Percentiles rank a stretch among this genome's conserved stretches.
Conservation (phyloP, 257 asterid species). For the Solanum medicagineum region DNA sequence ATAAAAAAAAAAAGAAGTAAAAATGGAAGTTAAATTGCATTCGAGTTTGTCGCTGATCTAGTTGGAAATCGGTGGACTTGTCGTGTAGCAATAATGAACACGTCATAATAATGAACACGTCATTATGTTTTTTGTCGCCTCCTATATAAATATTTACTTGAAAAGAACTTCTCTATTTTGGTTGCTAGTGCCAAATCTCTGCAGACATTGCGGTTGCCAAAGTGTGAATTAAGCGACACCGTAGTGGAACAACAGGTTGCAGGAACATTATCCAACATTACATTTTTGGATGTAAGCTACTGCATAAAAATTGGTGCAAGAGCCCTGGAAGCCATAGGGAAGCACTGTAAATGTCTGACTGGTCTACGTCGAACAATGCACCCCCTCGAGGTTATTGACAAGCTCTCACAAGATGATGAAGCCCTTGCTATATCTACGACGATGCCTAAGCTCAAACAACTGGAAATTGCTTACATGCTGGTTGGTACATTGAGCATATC, state of each 20-base stretch:
- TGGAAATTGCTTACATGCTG: slow-evolving; percentile 27
- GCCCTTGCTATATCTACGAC: slow-evolving; percentile 25
- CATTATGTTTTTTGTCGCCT: not conserved
- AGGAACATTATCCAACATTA: slow-evolving; percentile 11
- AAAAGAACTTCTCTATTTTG: not conserved
- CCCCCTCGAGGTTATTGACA: slow-evolving; percentile 15
- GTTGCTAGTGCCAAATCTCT: slow-evolving; percentile 18
- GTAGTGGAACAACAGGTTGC: slow-evolving; percentile 12
- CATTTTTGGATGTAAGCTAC: slow-evolving; percentile 30
- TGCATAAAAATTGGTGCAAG: slow-evolving; percentile 17
- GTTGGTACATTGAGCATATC: slow-evolving; percentile 9
- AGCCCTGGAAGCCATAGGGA: slow-evolving; percentile 20
- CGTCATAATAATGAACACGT: not conserved
- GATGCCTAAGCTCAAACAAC: slow-evolving; percentile 33
- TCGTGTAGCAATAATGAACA: not conserved
- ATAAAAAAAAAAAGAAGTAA: not conserved
- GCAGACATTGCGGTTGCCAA: slow-evolving; percentile 21
- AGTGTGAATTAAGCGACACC: slow-evolving; percentile 14
- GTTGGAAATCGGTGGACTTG: not conserved
- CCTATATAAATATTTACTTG: not conserved
- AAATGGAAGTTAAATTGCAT: not conserved
- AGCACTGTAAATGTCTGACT: slow-evolving; percentile 15
- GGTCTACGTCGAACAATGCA: slow-evolving; percentile 26
- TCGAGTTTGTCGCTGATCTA: not conserved
- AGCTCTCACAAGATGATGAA: slow-evolving; percentile 25